Evolutionary conservation across 352 stramenopile genomes (phyloP), one percentile per base, ranked within the genome.

Genomic region (Blastocystis sp.): DNA sequence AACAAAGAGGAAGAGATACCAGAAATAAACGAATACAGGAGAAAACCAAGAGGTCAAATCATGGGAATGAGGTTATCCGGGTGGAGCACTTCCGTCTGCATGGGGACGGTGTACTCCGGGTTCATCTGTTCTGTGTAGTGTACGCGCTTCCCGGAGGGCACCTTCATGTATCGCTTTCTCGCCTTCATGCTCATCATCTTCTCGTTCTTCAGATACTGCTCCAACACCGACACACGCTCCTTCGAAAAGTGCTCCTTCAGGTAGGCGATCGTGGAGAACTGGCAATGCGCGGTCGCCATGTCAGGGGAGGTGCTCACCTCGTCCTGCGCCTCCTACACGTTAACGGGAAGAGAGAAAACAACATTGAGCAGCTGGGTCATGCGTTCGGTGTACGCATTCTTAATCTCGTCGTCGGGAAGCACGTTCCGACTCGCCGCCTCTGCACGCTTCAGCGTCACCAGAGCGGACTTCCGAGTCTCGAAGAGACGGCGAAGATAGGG

Each of bases 141-240:
- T 19, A 38, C 1, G 3, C 57, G 38, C 54, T 84, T 84, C 43
- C 54, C 74, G 34, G 74, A 84, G 24, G 74, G 38, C 11, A 84
- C 60, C 60, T 84, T 84, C 40, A 84, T 28, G 48, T 84, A 84
- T 40, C 74, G 59, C 74, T 84, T 84, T 59, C 74, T 28, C 38
- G 54, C 28, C 61, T 84, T 84, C 45, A 24, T 59, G 21, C 34
- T 59, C 24, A 34, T 52, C 19, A 38, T 68, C 54, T 64, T 66
- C 54, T 69, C 74, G 11, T 66, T 43, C 40, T 69, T 68, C 74
- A 84, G 24, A 52, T 69, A 69, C 28, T 84, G 34, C n/a, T 84
- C 54, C 74, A 84, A 11, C 2, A 38, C 42, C 34, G 65, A 52
- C 11, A 84, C 74, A 1, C 54, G 52, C 17, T 69, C 54, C 52